Evolutionary conservation across 1,139 yeast genomes (phyloP), one percentile per base, ranked within the genome.

Genomic region (Pneumocystis sp.): DNA sequence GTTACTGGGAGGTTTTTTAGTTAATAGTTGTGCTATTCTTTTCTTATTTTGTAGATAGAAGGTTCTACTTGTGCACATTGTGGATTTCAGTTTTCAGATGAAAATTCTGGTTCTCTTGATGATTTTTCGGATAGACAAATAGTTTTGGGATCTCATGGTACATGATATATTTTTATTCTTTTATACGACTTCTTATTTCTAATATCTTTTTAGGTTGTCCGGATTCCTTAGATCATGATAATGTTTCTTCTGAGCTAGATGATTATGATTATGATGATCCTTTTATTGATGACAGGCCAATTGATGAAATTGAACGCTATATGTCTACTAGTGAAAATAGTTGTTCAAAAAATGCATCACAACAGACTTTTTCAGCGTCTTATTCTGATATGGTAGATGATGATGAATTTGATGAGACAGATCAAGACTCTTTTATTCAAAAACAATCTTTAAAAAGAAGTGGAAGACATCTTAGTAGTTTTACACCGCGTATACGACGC

Each of bases 1-100:
- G 67, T 35, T 63, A 61, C 29, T 65, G 67, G 67, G 67, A 65
- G 57, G 59, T 65, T 8, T 61, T 50, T 50, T 25, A 7, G 12
- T 5, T 21, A 50, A 65, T 31, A 17, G 62, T 61, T 10, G 19
- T 62, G 3, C 57, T 35, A 31, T 63, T 40, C 57, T 29, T 50
- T 61, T 64, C 61, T 37, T 21, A 21, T 12, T 3, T 2, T 40
- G 10, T 35, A 61, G 50, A 35, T 35, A 37, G 63, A 34, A 42
- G 35, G 56, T 0, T 15, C 35, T 37, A 29, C 21, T 2, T 29
- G 39, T 61, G 19, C 61, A 34, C 64, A 64, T 57, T 64, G 66
- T 56, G 66, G 66, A 19, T 63, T 40, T 17, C 63, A 59, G 17
- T 60, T 42, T 25, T 60, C 62, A 21, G 62, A 31, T 60, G 44